Percentiles rank a stretch among this genome's conserved stretches.
Evolutionary conservation across 169 alveolate genomes (phyloP).

Genomic region (Babesia ovata): DNA sequence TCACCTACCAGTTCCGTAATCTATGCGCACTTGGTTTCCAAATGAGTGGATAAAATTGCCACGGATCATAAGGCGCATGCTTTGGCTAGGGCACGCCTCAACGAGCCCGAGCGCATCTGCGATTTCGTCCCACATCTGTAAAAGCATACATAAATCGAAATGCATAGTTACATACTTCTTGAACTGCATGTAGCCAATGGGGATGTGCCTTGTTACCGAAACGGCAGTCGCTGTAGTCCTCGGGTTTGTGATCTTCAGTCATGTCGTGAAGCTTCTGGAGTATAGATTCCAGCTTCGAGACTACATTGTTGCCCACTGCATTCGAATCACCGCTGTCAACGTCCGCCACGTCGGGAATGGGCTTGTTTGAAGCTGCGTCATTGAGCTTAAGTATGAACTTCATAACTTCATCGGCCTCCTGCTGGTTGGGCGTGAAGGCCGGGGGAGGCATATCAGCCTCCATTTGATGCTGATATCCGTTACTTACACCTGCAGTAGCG

Average conservation of each 20-base stretch:
- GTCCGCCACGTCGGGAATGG: neutral
- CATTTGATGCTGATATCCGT: neutral
- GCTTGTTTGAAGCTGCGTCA: constrained; percentile 14
- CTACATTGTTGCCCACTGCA: neutral
- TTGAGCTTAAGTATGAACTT: constrained; percentile 9
- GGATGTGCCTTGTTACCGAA: constrained; percentile 63
- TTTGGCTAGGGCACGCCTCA: neutral
- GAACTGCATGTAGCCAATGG: constrained; percentile 28
- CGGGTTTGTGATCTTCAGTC: constrained; percentile 38
- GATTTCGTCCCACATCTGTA: constrained; percentile 22
- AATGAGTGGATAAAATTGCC: constrained; percentile 87
- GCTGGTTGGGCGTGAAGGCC: too few relatives aligned
- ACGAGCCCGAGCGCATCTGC: neutral
- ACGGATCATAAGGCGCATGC: neutral
- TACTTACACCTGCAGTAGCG: neutral
- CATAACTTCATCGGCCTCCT: too few relatives aligned
- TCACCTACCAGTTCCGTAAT: constrained; percentile 96
- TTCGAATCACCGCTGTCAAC: neutral
- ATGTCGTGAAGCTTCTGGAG: constrained; percentile 15
- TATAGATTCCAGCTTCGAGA: neutral
- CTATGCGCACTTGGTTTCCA: constrained; percentile 93
- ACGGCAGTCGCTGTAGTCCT: constrained; percentile 41
- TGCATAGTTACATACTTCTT: neutral
- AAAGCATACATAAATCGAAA: neutral
- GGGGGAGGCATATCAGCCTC: too few relatives aligned